phyloP scores from a whole-genome alignment of 768 basidiomycete genomes.

The Pleurotus djamor region DNA sequence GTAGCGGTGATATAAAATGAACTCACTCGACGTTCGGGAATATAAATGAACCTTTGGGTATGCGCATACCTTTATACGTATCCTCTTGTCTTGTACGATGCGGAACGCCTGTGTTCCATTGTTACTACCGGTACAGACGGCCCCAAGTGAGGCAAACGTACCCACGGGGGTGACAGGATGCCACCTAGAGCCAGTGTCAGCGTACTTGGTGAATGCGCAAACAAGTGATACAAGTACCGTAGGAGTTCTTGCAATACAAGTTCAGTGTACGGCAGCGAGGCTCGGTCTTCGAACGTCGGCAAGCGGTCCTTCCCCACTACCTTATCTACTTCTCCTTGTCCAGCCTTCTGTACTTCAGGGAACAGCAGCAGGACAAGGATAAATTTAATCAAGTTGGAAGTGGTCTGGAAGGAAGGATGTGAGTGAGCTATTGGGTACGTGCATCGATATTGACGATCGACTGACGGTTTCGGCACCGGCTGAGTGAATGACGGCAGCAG shows the following conservation, averaged over 20 bases:
- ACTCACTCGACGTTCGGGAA: background rate
- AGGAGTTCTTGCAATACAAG: background rate
- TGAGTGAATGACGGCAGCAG: background rate
- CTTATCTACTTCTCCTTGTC: background rate
- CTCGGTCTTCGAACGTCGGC: background rate
- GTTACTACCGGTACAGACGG: background rate
- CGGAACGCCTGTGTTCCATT: background rate
- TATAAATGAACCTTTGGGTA: background rate
- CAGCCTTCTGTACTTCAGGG: background rate
- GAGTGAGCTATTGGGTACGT: background rate
- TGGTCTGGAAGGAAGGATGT: background rate
- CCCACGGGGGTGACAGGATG: background rate
- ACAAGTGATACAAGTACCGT: background rate
- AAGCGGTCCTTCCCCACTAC: background rate
- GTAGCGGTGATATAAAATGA: background rate
- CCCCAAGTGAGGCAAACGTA: background rate
- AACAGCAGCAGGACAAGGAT: background rate
- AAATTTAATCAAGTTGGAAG: background rate
- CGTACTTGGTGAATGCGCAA: background rate
- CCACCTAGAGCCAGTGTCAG: background rate
- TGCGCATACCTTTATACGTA: background rate
- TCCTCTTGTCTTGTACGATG: background rate
- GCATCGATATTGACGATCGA: background rate
- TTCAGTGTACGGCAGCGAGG: background rate
- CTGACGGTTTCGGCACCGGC: conserved; percentile 9